Conservation (phyloP, 202 grass and related monocot species). For the Zizania palustris region DNA sequence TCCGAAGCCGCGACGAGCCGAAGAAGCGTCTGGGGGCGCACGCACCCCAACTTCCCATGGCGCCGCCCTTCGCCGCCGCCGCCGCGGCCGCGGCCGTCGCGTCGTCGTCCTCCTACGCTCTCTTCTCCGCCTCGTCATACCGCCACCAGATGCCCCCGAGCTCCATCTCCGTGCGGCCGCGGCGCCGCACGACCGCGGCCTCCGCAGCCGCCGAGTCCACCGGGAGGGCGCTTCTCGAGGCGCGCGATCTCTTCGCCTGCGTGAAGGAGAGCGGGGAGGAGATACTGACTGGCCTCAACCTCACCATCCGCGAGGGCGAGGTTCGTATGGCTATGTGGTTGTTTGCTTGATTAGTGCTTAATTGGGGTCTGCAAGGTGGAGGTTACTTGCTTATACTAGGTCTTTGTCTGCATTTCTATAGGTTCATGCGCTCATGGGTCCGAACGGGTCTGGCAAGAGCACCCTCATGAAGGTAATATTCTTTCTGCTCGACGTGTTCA, state of each 20-base stretch:
- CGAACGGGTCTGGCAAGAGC: conserved; percentile 94
- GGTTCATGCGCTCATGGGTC: conserved; percentile 95
- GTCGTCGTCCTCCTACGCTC: conserved; percentile 32
- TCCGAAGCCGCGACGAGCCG: conserved; percentile 40
- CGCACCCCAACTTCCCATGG: conserved; percentile 37
- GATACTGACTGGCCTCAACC: conserved; percentile 72
- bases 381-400: background rate
- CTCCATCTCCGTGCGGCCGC: conserved; percentile 6
- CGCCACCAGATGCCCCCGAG: background rate
- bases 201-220: conserved; percentile 24
- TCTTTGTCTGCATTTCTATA: conserved; percentile 36
- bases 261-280: conserved; percentile 65
- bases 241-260: conserved; percentile 73
- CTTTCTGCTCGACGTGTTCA: background rate
- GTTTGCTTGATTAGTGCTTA: background rate
- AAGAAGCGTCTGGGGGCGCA: conserved; percentile 39
- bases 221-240: conserved; percentile 61
- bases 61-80: conserved; percentile 43
- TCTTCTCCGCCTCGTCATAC: conserved; percentile 28
- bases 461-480: conserved; percentile 79
- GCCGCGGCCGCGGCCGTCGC: background rate
- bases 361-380: background rate
- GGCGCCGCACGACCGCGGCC: conserved; percentile 17
- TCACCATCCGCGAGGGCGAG: conserved; percentile 85
- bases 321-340: conserved; percentile 42